Conservation (phyloP, 768 basidiomycete genomes). For the Scleroderma bovista region DNA sequence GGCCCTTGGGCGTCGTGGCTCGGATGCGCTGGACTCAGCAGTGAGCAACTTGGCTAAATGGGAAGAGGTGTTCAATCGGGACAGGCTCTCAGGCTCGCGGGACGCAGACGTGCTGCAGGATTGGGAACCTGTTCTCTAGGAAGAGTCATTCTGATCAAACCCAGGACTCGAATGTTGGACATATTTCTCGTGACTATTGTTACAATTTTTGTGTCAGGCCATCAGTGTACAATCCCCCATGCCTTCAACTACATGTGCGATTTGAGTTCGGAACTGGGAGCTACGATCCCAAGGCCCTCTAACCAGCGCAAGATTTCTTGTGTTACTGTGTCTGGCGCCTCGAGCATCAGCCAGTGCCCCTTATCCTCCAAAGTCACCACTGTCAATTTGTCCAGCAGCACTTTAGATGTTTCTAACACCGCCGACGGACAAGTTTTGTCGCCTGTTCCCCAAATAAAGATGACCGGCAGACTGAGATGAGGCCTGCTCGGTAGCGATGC, state of each 20-base stretch:
- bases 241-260: too few relatives aligned
- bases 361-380: slow-evolving; percentile 47
- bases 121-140: neutral
- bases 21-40: neutral
- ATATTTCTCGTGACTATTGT: too few relatives aligned
- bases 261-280: neutral
- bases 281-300: slow-evolving; percentile 7
- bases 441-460: slow-evolving; percentile 54
- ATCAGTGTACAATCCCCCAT: too few relatives aligned
- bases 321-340: slow-evolving; percentile 52
- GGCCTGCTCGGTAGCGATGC: slow-evolving; percentile 40
- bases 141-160: neutral
- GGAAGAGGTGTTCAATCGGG: too few relatives aligned
- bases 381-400: slow-evolving; percentile 47
- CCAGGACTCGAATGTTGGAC: too few relatives aligned
- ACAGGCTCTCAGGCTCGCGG: too few relatives aligned
- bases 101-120: too few relatives aligned
- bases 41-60: neutral
- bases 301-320: slow-evolving; percentile 45
- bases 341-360: slow-evolving; percentile 69
- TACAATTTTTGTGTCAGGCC: too few relatives aligned
- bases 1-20: slow-evolving; percentile 1
- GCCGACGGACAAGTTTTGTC: slow-evolving; percentile 44
- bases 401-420: slow-evolving; percentile 39
- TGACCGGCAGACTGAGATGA: slow-evolving; percentile 46